A percentile compares a stretch with the other conserved stretches of the same genome.
These are phyloP conservation scores for Penicillium mononematosum DNA, from an alignment of 495 filamentous ascomycete species.

Conservation along the genomic window DNA sequence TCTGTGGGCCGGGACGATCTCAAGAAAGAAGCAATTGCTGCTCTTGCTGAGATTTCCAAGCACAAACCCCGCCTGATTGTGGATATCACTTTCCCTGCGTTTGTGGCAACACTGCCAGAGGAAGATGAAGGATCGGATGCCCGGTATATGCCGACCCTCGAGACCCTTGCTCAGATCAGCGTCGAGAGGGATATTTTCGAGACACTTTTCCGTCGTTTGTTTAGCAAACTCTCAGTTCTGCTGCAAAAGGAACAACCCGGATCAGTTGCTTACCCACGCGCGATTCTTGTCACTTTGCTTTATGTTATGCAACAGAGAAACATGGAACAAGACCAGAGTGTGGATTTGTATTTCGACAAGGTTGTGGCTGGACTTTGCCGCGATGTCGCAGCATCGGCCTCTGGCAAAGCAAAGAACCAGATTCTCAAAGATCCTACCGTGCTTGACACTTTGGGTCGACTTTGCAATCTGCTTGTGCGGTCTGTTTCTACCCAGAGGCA, in stretches of 20 bases:
- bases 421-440: constrained; percentile 55
- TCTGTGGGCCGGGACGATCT: constrained; percentile 56
- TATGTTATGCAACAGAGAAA: constrained; percentile 61
- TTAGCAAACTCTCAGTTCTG: constrained; percentile 62
- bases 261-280: constrained; percentile 53
- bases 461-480: constrained; percentile 60
- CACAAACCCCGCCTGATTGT: constrained; percentile 66
- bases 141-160: constrained; percentile 58
- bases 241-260: constrained; percentile 53
- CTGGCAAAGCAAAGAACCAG: constrained; percentile 37
- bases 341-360: constrained; percentile 59
- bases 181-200: constrained; percentile 65
- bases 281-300: constrained; percentile 62
- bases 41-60: constrained; percentile 63
- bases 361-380: constrained; percentile 55
- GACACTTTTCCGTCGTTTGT: constrained; percentile 63
- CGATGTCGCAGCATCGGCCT: constrained; percentile 43
- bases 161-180: constrained; percentile 66
- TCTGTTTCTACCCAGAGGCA: constrained; percentile 55
- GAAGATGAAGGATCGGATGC: constrained; percentile 42
- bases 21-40: constrained; percentile 62
- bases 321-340: constrained; percentile 46
- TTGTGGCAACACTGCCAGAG: constrained; percentile 69
- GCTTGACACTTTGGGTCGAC: constrained; percentile 61
- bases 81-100: constrained; percentile 70